Evolutionary conservation across 805 yeast genomes (phyloP).

Genomic region (Kluyveromyces dobzhanskii): DNA sequence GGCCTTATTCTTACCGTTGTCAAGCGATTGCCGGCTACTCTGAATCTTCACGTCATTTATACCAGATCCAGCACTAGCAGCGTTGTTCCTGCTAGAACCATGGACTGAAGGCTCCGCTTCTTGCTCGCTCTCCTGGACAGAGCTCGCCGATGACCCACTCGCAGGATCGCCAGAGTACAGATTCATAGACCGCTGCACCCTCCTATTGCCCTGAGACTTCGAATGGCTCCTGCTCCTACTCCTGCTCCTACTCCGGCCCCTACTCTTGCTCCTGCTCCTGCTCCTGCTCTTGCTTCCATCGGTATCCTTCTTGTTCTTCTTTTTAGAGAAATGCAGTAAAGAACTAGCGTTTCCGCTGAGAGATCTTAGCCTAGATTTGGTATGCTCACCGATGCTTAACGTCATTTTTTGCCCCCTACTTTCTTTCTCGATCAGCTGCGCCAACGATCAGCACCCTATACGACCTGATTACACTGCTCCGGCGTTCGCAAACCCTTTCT

Average conservation of each 20-base stretch:
- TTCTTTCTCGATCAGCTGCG: too few relatives aligned
- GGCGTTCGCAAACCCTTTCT: too few relatives aligned
- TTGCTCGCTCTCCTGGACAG: not conserved
- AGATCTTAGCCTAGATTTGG: not conserved
- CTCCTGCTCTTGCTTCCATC: not conserved
- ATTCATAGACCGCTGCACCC: not conserved
- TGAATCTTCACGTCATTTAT: not conserved
- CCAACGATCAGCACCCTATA: too few relatives aligned
- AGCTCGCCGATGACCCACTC: not conserved
- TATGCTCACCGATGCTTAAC: not conserved
- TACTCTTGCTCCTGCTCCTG: not conserved
- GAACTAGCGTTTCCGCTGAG: constrained; percentile 1
- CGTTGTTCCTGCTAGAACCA: not conserved
- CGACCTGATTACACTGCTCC: too few relatives aligned
- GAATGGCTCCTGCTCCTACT: not conserved
- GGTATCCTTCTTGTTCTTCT: not conserved
- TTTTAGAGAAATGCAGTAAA: not conserved
- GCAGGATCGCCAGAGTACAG: constrained; percentile 1
- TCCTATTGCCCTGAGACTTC: not conserved
- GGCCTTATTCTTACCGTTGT: not conserved
- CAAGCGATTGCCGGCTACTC: not conserved
- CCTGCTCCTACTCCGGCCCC: not conserved
- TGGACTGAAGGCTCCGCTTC: not conserved
- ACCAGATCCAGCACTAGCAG: not conserved
- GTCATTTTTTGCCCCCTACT: not conserved